Evolutionary conservation across 352 stramenopile genomes (phyloP), one percentile per base, ranked within the genome.

Genomic region (Phytophthora foliorum): DNA sequence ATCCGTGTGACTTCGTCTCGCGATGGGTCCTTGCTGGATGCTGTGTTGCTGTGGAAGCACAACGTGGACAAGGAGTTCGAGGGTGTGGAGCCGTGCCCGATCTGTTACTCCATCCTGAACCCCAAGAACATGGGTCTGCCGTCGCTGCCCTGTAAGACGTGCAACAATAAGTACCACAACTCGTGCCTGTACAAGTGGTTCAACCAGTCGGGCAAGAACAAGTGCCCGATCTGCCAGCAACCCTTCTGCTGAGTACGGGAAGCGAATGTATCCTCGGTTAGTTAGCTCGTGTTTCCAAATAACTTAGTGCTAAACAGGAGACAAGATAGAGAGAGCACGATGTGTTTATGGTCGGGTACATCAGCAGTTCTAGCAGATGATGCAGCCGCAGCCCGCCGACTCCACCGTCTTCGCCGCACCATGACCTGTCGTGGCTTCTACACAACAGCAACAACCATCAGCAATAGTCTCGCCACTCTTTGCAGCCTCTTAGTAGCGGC

Each of bases 111-210:
- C 54, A 97, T 97, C 73, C 63, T 98, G 46, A 96, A 98, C 66
- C 88, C 91, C 8, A 95, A 95, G 77, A 96, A 87, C 48, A 96
- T 97, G 88, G 85, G 81, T 0, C 73, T 98, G 53, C 92, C 92
- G 34, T 94, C 89, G 32, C 63, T 98, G 60, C 75, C 86, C 27
- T 98, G 92, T 84, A 97, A 97, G 69, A 97, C 91, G 29, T 98
- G 92, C 82, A 81, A 74, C 56, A 98, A 97, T 84, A 96, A 94
- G 78, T 98, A 97, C 80, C 92, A 98, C 82, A 95, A 95, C 74
- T 93, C 88, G 70, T 98, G 92, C 69, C 78, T 98, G 29, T 97
- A 97, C 89, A 97, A 97, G 81, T 98, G 92, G 91, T 98, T 98
- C 77, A 96, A 95, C 76, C 93, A 97, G 65, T 97, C 89, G 58